These are phyloP conservation scores for Nannochloropsis oceanica DNA, from an alignment of 108 stramenopile species.

Conservation along the genomic window DNA sequence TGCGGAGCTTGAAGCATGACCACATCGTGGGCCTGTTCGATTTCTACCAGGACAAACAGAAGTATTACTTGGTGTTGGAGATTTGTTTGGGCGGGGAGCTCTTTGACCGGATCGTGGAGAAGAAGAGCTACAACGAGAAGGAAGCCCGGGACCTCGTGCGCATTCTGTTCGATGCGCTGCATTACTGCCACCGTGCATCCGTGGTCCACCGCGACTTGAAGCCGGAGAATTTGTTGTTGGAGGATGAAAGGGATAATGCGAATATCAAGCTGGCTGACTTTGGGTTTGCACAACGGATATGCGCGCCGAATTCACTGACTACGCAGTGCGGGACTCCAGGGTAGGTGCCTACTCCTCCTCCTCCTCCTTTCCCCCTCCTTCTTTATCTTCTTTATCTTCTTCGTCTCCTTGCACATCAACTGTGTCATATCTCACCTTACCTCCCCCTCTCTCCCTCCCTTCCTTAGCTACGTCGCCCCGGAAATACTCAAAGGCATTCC, in stretches of 20 bases:
- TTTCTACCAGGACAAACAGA: slow-evolving; percentile 53
- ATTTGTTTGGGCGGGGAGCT: slow-evolving; percentile 48
- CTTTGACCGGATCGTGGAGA: slow-evolving; percentile 79
- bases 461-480: slow-evolving; percentile 16
- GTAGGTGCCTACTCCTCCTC: slow-evolving; percentile 32
- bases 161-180: slow-evolving; percentile 61
- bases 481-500: slow-evolving; percentile 6
- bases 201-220: slow-evolving; percentile 57
- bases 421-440: background rate
- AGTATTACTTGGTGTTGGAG: slow-evolving; percentile 78
- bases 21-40: slow-evolving; percentile 79
- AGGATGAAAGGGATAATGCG: slow-evolving; percentile 59
- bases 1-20: slow-evolving; percentile 38
- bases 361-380: background rate
- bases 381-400: slow-evolving; percentile 7
- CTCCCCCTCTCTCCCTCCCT: background rate
- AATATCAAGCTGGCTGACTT: slow-evolving; percentile 92
- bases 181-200: slow-evolving; percentile 58
- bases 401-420: background rate
- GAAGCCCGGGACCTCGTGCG: slow-evolving; percentile 77
- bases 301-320: slow-evolving; percentile 41
- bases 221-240: slow-evolving; percentile 82
- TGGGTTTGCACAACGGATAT: slow-evolving; percentile 73
- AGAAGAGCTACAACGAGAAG: slow-evolving; percentile 75
- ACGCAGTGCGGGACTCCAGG: slow-evolving; percentile 87